phyloP scores from a whole-genome alignment of 108 stramenopile species.

The Aurantiochytrium sp. region DNA sequence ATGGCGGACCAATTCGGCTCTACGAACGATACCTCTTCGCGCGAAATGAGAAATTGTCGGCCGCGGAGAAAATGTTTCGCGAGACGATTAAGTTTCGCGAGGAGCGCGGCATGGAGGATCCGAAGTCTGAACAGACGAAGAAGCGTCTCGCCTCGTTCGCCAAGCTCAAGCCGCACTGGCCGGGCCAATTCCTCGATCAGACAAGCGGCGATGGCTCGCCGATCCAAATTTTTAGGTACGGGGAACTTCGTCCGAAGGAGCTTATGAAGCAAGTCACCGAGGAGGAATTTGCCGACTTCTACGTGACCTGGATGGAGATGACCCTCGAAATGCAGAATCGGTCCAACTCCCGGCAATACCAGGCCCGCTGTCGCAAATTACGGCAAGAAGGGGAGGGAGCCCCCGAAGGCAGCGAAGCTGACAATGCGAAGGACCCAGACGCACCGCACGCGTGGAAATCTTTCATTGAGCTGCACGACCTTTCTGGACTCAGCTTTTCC shows the following conservation, averaged over 20 bases:
- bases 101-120: constrained; percentile 5
- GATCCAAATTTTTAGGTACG: constrained; percentile 4
- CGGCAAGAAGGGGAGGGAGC: neutral
- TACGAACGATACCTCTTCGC: neutral
- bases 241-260: neutral
- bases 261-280: constrained; percentile 19
- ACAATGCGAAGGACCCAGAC: neutral
- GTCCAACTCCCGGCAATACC: neutral
- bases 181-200: neutral
- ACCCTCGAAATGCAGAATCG: neutral
- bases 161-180: neutral
- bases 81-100: neutral
- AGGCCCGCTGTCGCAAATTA: neutral
- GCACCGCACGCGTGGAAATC: neutral
- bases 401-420: neutral
- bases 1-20: neutral
- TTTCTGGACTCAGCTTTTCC: neutral
- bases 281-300: constrained; percentile 8
- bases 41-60: neutral
- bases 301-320: constrained; percentile 9
- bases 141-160: neutral
- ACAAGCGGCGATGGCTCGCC: neutral
- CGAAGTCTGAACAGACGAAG: neutral
- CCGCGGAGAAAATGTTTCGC: constrained; percentile 17
- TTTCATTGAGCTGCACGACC: neutral